A percentile compares a stretch with the other conserved stretches of the same genome.
Conservation (phyloP, 139 green algal species). For the Tetraselmis chui region DNA sequence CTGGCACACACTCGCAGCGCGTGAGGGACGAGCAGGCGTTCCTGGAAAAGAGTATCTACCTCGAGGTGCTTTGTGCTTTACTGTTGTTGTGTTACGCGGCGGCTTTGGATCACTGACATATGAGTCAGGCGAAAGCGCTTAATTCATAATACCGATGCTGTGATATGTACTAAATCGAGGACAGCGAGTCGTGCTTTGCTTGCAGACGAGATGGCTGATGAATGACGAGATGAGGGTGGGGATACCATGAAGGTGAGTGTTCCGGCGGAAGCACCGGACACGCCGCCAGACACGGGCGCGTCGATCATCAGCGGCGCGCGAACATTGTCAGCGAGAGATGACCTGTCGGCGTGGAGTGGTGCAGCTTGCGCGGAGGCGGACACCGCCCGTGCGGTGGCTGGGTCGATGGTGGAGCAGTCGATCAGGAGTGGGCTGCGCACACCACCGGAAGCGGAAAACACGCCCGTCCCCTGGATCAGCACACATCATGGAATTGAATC, state of each 20-base stretch:
- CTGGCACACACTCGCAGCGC: too few relatives aligned
- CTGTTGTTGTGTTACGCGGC: too few relatives aligned
- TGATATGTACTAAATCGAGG: too few relatives aligned
- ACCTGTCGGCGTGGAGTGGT: conserved; percentile 20
- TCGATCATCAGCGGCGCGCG: conserved; percentile 34
- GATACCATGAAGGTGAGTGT: conserved; percentile 74
- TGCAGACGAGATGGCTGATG: too few relatives aligned
- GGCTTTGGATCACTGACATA: too few relatives aligned
- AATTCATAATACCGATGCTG: too few relatives aligned
- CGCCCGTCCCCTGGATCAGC: neutral
- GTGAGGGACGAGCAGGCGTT: too few relatives aligned
- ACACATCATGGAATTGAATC: conserved; percentile 1
- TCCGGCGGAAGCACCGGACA: conserved; percentile 46
- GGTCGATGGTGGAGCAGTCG: conserved; percentile 51
- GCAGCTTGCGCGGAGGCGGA: conserved; percentile 10
- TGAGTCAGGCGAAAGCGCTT: too few relatives aligned
- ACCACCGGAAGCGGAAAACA: neutral
- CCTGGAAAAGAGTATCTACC: too few relatives aligned
- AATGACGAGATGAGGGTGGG: too few relatives aligned
- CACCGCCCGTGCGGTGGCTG: conserved; percentile 26
- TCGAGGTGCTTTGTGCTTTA: too few relatives aligned
- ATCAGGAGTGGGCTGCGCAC: conserved; percentile 32
- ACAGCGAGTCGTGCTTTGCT: too few relatives aligned
- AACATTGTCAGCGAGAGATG: neutral
- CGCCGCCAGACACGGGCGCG: conserved; percentile 54